A percentile compares a stretch with the other conserved stretches of the same genome.
phyloP scores from a whole-genome alignment of 1,139 yeast species.

The Yamadazyma conglobata region DNA sequence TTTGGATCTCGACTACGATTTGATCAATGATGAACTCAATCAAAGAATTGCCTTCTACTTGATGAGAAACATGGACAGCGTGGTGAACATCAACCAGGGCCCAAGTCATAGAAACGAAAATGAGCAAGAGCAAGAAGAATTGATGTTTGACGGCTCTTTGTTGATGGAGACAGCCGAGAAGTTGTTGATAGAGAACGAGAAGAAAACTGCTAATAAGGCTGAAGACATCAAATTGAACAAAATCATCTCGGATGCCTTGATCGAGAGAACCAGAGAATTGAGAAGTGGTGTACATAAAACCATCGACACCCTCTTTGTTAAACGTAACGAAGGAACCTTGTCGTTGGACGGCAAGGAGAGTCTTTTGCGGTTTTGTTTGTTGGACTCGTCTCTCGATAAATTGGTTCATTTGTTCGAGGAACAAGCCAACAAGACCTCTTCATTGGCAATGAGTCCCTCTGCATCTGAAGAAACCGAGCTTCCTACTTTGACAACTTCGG shows the following conservation, averaged over 20 bases:
- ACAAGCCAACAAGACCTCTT: conserved; percentile 24
- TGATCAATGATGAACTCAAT: conserved; percentile 65
- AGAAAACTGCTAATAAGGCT: conserved; percentile 20
- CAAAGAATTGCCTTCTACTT: conserved; percentile 78
- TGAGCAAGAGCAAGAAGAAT: conserved; percentile 35
- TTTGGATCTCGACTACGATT: conserved; percentile 68
- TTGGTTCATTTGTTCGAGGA: conserved; percentile 44
- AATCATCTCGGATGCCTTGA: conserved; percentile 40
- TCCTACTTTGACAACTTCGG: background rate
- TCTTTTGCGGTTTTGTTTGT: conserved; percentile 39
- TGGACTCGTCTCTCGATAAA: conserved; percentile 44
- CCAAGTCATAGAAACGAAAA: conserved; percentile 11
- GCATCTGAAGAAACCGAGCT: conserved; percentile 15
- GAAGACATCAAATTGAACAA: conserved; percentile 39
- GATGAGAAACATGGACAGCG: conserved; percentile 75
- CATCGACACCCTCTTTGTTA: conserved; percentile 38
- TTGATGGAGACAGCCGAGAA: conserved; percentile 67
- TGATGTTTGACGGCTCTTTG: conserved; percentile 47
- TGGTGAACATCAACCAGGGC: conserved; percentile 9
- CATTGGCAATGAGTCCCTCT: conserved; percentile 22
- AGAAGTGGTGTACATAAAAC: conserved; percentile 40
- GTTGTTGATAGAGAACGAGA: conserved; percentile 41
- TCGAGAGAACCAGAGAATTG: conserved; percentile 41
- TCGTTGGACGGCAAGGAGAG: conserved; percentile 46
- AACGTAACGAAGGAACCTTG: conserved; percentile 34